Evolutionary conservation across 352 stramenopile genomes (phyloP), one percentile per base, ranked within the genome.

Genomic region (Phytophthora ramorum): DNA sequence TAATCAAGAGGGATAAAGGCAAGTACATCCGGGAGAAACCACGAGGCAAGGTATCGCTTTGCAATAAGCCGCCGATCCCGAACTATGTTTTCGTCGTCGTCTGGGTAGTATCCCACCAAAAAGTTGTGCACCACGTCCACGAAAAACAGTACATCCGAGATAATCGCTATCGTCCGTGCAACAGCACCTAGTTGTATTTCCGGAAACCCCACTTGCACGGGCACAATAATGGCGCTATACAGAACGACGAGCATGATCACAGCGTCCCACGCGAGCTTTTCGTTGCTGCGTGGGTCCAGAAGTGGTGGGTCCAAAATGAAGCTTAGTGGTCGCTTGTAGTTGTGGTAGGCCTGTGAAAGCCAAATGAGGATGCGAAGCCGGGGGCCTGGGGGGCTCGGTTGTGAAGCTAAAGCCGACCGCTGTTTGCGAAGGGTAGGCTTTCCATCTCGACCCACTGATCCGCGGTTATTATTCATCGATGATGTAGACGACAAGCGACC

Each of bases 221-320:
- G 84, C 19, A 94, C 78, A 40, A 90, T 58, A 10, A 94, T 72
- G 7, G 84, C 83, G 16, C 82, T 91, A 58, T 94, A 94, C 2
- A 94, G 66, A 14, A 93, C 81, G 24, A 91, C 63, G 6, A 80
- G 13, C 83, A 94, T 94, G 53, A 93, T 71, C 34, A 94, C 54
- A 30, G 77, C 71, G 41, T 92, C 84, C 84, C 84, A 92, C 37
- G 62, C 63, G 28, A 92, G 69, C 52, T 89, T 91, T 6, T 50
- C 59, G 12, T 78, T 87, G 62, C 72, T 82, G 7, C 79, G 74
- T 17, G 84, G 84, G 28, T 92, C 81, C 6, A 92, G 45, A 5
- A 92, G 49, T 1, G 81, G 76, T 16, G 63, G 57, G 1, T 83
- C 6, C 14, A 64, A 66, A 1, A 85, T 46, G 17, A 58, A 81